Evolutionary conservation across 306 rosid genomes (phyloP), one percentile per base, ranked within the genome.

Genomic region (Vigna angularis): DNA sequence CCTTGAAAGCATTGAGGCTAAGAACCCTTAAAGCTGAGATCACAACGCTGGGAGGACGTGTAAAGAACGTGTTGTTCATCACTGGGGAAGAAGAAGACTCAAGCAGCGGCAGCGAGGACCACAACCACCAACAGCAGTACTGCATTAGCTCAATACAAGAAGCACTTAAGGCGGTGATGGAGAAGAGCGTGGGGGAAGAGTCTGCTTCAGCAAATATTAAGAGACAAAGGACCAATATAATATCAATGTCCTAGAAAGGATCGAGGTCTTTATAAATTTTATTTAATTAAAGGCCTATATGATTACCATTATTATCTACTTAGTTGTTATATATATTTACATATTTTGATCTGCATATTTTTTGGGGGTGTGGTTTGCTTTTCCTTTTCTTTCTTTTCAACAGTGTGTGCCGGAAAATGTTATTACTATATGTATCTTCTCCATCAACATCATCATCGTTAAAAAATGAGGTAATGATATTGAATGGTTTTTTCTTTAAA

Each of bases 1-100:
- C 98, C 3, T 61, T 94, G 32, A 94, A 94, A 75, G 88, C 87
- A 0, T 62, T 94, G 15, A 91, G 85, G 65, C 55, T 94, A 22
- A 92, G 89, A 84, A 94, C 98, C 57, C 79, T 92, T 2, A 94
- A 90, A 70, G 98, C 98, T 3, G 98, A 94, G 80, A 90, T 94
- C 53, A 92, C 97, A 0, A 92, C 98, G 6, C 90, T 94, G 0
- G 98, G 98, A 0, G 98, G 98, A 2, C 91, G 98, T 1, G 97
- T 92, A 1, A 94, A 89, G 87, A 94, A 94, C 26, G 97, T 94
- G 6, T 52, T 94, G 57, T 90, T 94, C 84, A 86, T 94, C 20
- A 88, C 97, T 10, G 90, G 89, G 0, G 97, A 94, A 48, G 91
- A 92, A 4, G 92, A 62, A n/a, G 14, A 86, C 10, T 75, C 87